Evolutionary conservation across 768 basidiomycete genomes (phyloP).

Genomic region (Russula emetica): DNA sequence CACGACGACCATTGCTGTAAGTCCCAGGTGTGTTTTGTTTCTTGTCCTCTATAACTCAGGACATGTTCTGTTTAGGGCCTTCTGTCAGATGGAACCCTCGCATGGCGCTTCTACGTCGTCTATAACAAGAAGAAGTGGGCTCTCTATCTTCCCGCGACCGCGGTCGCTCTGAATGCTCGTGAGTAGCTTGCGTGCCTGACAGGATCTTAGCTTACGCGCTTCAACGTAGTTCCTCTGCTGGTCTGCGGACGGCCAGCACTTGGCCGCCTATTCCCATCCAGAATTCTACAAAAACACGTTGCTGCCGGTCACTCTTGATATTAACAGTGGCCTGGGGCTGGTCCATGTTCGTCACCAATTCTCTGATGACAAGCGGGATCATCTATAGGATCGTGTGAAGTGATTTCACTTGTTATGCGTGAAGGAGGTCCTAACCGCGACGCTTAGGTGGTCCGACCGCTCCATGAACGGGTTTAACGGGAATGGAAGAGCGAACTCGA

Average conservation of each 20-base stretch:
- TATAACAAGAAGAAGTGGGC: conserved; percentile 28
- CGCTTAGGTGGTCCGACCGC: not conserved
- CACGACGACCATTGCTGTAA: conserved; percentile 16
- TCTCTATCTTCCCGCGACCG: conserved; percentile 25
- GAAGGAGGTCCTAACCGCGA: not conserved
- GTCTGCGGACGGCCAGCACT: conserved; percentile 27
- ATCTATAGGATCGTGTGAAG: conserved; percentile 29
- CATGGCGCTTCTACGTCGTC: conserved; percentile 31
- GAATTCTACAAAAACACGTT: conserved; percentile 24
- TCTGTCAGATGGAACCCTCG: conserved; percentile 30
- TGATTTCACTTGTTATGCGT: not conserved
- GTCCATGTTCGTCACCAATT: conserved; percentile 30
- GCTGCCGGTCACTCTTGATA: conserved; percentile 25
- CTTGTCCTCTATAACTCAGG: not conserved
- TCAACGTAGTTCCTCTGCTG: conserved; percentile 28
- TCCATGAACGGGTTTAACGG: not conserved
- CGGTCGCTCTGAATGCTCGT: conserved; percentile 28
- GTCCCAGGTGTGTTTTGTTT: not conserved
- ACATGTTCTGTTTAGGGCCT: conserved; percentile 23
- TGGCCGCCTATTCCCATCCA: conserved; percentile 23
- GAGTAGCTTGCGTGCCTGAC: not conserved
- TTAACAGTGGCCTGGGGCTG: conserved; percentile 33
- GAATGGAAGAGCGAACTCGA: too few species aligned
- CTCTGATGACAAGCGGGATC: conserved; percentile 29
- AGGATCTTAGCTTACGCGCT: not conserved